Percentiles rank a stretch among this genome's conserved stretches.
Conservation (phyloP, 495 filamentous ascomycete species). For the Hyaloscypha bicolor region DNA sequence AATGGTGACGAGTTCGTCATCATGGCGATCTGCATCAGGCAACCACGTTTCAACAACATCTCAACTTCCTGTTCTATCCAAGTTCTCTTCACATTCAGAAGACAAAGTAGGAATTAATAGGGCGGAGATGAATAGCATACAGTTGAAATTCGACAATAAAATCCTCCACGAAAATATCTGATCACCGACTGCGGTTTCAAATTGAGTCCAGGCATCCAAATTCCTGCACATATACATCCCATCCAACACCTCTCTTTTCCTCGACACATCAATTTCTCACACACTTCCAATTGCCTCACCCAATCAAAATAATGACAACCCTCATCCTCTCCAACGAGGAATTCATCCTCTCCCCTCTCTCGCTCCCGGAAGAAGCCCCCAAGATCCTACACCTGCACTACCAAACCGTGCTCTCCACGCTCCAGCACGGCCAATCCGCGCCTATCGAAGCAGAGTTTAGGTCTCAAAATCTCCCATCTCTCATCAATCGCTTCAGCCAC, state of each 20-base stretch:
- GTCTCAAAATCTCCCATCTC: background rate
- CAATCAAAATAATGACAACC: background rate
- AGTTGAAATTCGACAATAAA: too few species aligned
- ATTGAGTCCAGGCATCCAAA: too few species aligned
- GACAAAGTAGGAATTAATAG: too few species aligned
- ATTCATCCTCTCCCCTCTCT: slow-evolving; percentile 6
- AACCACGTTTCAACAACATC: background rate
- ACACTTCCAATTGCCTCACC: too few species aligned
- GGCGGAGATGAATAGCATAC: too few species aligned
- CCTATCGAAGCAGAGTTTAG: slow-evolving; percentile 9
- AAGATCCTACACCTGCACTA: slow-evolving; percentile 9
- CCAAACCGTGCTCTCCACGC: background rate
- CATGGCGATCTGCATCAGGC: background rate
- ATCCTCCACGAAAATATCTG: background rate
- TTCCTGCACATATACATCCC: too few species aligned
- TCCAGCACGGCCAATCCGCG: background rate
- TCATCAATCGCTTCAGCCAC: background rate
- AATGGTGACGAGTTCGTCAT: too few species aligned
- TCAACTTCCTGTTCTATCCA: background rate
- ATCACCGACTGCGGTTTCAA: too few species aligned
- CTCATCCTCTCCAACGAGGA: background rate
- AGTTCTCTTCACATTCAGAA: background rate
- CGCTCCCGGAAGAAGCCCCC: slow-evolving; percentile 5
- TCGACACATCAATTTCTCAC: background rate
- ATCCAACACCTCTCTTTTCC: background rate